These are phyloP conservation scores for Capillidium heterosporum DNA, from an alignment of 371 early-diverging fungal genomes.

Conservation along the genomic window DNA sequence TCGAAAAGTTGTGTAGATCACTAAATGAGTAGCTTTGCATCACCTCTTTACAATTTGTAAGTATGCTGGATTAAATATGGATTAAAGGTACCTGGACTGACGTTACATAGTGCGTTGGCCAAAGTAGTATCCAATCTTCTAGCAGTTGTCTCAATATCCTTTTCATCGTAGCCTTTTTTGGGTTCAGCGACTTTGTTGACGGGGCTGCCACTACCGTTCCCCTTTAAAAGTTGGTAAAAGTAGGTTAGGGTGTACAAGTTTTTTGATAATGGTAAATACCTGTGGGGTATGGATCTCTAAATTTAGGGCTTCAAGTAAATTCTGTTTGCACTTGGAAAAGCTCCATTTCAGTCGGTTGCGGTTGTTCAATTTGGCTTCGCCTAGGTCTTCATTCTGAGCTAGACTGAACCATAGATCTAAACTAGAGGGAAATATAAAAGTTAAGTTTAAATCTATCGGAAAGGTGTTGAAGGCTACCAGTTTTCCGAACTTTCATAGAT, in stretches of 20 bases:
- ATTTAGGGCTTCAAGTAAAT: background rate
- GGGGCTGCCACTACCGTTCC: background rate
- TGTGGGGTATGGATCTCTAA: background rate
- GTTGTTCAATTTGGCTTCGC: background rate
- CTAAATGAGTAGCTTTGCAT: background rate
- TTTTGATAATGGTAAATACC: background rate
- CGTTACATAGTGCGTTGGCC: background rate
- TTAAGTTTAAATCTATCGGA: too few relatives aligned
- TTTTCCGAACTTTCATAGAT: too few relatives aligned
- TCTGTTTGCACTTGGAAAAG: background rate
- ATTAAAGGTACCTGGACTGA: background rate
- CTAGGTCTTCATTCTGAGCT: background rate
- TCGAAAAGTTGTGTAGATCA: background rate
- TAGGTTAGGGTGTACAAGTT: too few relatives aligned
- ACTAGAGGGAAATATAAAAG: background rate
- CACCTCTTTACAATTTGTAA: background rate
- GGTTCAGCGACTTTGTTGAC: too few relatives aligned
- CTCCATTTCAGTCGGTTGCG: background rate
- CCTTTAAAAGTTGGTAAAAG: too few relatives aligned
- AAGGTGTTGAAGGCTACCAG: too few relatives aligned
- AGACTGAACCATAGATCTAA: constrained; percentile 3
- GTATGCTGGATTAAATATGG: background rate
- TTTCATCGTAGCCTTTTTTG: background rate
- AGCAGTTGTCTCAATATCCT: constrained; percentile 1
- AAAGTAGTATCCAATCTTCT: constrained; percentile 3